Evolutionary conservation across 352 stramenopile species (phyloP).

Genomic region (Thalassiosira hispida): DNA sequence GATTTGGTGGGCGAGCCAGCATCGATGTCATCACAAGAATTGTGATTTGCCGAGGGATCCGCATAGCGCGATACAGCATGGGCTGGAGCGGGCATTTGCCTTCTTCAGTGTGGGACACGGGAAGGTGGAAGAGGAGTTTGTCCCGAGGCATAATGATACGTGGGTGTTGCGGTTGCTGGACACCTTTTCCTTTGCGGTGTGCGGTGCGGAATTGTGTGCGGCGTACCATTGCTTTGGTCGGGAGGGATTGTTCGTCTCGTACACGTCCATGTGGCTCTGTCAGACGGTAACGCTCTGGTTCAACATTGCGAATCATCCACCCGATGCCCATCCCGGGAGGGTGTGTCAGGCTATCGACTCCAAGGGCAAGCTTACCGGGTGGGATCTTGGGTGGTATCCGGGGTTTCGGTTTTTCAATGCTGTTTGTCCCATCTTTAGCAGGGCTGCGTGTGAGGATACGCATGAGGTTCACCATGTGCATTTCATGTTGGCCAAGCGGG

Average conservation of each 20-base stretch:
- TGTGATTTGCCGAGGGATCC: conserved; percentile 61
- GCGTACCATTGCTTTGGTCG: conserved; percentile 34
- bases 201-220: conserved; percentile 21
- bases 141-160: conserved; percentile 48
- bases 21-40: conserved; percentile 67
- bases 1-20: conserved; percentile 64
- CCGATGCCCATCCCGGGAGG: not conserved
- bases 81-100: conserved; percentile 51
- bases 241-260: conserved; percentile 53
- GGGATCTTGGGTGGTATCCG: conserved; percentile 45
- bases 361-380: conserved; percentile 15
- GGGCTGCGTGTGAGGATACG: conserved; percentile 28
- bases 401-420: conserved; percentile 45
- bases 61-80: conserved; percentile 49
- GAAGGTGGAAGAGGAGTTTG: conserved; percentile 57
- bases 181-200: conserved; percentile 38
- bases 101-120: conserved; percentile 47
- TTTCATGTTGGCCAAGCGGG: conserved; percentile 44
- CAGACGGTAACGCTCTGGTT: conserved; percentile 63
- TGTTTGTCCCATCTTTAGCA: conserved; percentile 34
- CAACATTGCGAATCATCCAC: conserved; percentile 66
- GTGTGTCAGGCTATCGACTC: conserved; percentile 32
- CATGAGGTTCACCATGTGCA: conserved; percentile 58
- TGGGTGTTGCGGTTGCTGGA: conserved; percentile 39
- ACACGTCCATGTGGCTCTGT: conserved; percentile 58